Base-by-base conservation (phyloP, 2,329 filamentous ascomycete genomes). In the Xenosphaeropsis pyriputrescens region DNA sequence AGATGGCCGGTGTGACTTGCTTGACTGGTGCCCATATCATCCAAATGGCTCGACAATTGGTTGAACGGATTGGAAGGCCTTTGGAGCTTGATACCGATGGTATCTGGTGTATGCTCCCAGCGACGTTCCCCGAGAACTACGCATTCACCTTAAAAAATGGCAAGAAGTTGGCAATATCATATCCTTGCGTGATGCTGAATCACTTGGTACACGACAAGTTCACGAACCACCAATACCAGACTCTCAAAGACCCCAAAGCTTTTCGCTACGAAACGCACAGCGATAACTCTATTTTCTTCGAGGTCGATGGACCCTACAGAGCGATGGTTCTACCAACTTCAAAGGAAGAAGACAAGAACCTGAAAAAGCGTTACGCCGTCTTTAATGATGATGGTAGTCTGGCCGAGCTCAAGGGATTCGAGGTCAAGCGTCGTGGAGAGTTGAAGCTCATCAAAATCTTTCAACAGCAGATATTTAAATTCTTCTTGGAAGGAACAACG, bases 371-470 rank as follows among this genome's bases (percentile, higher is more conserved):
- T 53, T 98, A 98, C 56, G 91, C 93, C 31, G 91, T 98, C 4
- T 98, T 98, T 72, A 98, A 98, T 52, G 84, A 96, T 44, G 91
- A 98, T 51, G 91, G 93, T 30, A 93, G 80, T 57, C 67, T 98
- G 37, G 91, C 91, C 12, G 91, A 98, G 56, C 59, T 98, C 53
- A 98, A 98, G 55, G 91, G 91, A 5, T 98, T 98, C 53, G 91
- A 98, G 53, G 79, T 98, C 47, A 98, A 98, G 66, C 79, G 91
- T 56, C 75, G 91, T 72, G 91, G 91, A 67, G 91, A 98, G 62
- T 65, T 98, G 49, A 98, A 98, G 63, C 78, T 98, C 49, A 98
- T 98, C 72, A 98, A 98, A 62, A 98, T 96, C 55, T 98, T 98
- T 58, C 91, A 98, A 58, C 85, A 91, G 42, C 91, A 98, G 53